These are phyloP conservation scores for Argentina anserina DNA, from an alignment of 306 rosid species.

Conservation along the genomic window DNA sequence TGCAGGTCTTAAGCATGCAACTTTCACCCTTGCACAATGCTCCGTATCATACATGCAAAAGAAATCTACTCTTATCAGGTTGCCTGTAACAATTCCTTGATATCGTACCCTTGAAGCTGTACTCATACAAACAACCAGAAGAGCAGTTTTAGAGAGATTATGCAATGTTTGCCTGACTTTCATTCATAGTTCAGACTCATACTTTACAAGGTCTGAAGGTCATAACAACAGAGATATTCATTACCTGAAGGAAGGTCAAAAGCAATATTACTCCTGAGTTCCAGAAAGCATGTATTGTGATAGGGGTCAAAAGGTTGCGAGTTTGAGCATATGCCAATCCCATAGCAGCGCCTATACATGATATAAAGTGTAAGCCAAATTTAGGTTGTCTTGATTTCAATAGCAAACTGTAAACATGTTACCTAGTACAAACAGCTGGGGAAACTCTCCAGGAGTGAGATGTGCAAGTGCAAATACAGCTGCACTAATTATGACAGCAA, in stretches of 20 bases:
- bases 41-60: constrained; percentile 18
- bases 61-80: constrained; percentile 36
- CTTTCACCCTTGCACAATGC: background rate
- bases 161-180: background rate
- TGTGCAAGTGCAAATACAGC: constrained; percentile 91
- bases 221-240: background rate
- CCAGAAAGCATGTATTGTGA: constrained; percentile 93
- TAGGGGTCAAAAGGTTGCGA: constrained; percentile 90
- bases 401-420: constrained; percentile 10
- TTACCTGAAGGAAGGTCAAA: constrained; percentile 87
- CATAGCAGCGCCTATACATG: constrained; percentile 63
- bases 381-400: background rate
- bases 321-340: constrained; percentile 98
- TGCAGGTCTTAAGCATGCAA: background rate
- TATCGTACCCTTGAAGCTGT: constrained; percentile 92
- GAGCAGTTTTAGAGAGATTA: constrained; percentile 17
- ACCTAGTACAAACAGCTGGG: constrained; percentile 95
- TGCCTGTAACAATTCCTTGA: constrained; percentile 89
- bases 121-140: constrained; percentile 24
- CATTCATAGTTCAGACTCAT: background rate
- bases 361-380: background rate
- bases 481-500: constrained; percentile 73
- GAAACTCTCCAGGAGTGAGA: constrained; percentile 97
- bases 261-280: constrained; percentile 89
- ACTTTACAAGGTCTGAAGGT: background rate